phyloP scores from a whole-genome alignment of 192 early-diverging fungal genomes.

The Backusella morwellensis region DNA sequence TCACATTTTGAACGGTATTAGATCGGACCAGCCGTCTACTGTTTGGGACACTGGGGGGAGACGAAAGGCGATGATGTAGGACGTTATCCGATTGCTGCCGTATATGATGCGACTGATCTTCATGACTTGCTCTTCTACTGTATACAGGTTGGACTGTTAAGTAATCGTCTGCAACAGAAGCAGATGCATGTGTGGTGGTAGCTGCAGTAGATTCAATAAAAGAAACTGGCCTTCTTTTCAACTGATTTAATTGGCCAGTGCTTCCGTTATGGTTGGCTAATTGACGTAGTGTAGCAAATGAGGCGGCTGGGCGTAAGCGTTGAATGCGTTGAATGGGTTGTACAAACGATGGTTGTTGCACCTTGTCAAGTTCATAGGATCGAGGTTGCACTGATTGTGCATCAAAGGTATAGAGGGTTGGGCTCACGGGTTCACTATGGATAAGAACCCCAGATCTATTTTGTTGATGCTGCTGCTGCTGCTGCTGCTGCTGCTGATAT shows the following conservation, averaged over 20 bases:
- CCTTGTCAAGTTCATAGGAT: not conserved
- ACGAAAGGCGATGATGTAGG: not conserved
- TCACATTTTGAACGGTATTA: conserved; percentile 12
- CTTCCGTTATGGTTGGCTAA: conserved; percentile 4
- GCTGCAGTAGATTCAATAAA: not conserved
- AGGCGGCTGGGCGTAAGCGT: conserved; percentile 18
- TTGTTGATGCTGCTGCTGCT: not conserved
- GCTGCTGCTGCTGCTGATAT: not conserved
- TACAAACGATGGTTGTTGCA: not conserved
- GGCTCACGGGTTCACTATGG: not conserved
- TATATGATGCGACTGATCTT: conserved; percentile 9
- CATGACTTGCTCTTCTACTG: conserved; percentile 14
- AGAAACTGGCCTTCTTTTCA: conserved; percentile 1
- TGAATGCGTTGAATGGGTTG: conserved; percentile 7
- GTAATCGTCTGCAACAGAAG: not conserved
- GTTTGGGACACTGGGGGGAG: not conserved
- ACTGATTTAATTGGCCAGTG: not conserved
- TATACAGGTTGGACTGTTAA: conserved; percentile 5
- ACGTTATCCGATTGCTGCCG: not conserved
- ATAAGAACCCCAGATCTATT: not conserved
- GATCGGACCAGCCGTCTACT: conserved; percentile 3
- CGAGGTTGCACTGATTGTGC: not conserved
- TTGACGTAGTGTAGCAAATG: conserved; percentile 16
- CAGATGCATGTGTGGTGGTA: not conserved
- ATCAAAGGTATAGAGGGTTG: conserved; percentile 2